Base-by-base conservation (phyloP, 1,284 basidiomycete genomes). In the Puccinia hordei region DNA sequence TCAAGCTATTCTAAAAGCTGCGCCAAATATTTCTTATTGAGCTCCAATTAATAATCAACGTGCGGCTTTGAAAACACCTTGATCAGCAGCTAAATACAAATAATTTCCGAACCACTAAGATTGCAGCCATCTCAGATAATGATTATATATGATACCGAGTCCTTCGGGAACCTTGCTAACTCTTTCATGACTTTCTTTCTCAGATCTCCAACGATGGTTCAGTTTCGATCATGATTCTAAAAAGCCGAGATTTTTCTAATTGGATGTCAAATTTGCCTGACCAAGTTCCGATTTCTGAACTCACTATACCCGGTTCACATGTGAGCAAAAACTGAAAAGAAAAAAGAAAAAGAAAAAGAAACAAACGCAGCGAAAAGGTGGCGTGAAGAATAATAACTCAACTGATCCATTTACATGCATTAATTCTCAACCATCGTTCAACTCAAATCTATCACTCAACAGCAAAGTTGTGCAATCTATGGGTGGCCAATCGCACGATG, bases 211-310 rank as follows among this genome's bases (percentile, higher is more conserved):
- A 61, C 46, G 76, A 79, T 71, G 76, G 76, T n/a, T 79, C 66
- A 0, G 57, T 79, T 41, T 59, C 76, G 27, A 69, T 79, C 10
- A 79, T 79, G 76, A 33, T 61, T 57, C 27, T 79, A 9, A 57
- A 59, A 69, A 41, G 46, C 38, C 65, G 76, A 9, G 38, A 79
- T 41, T 69, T 79, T 30, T 71, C 76, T 1, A 69, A 71, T 61
- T 79, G 76, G 76, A 79, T 79, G 76, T 79, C 76, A 44, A n/a
- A 71, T 30, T 71, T 79, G 44, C 76, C 76, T 17, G 76, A 79
- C 57, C 35, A 71, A 59, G n/a, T 79, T 10, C 22, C 76, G 4
- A 57, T 79, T 15, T 57, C 76, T 44, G 65, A 66, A 22, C 35
- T 79, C 35, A 71, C 76, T 12, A 66, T 79, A 27, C 76, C 76